Evolutionary conservation across 1,284 basidiomycete genomes (phyloP), one percentile per base, ranked within the genome.

Genomic region (Rhodotorula glutinis): DNA sequence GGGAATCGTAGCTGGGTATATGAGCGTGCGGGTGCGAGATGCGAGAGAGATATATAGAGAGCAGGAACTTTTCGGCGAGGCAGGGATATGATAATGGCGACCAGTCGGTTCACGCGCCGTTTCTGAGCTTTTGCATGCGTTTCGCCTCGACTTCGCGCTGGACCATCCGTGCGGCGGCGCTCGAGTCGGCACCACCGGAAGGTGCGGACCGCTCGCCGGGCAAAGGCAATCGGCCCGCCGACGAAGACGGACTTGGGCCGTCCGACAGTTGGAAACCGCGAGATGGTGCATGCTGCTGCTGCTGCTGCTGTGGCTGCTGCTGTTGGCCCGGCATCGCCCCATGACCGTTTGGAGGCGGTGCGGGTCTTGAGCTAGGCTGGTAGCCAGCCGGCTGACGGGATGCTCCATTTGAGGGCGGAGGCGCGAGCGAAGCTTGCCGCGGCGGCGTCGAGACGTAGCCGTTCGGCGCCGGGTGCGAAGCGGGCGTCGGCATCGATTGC

Each of bases 101-200:
- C n/a, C n/a, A 38, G 11, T 5, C 14, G 43, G 8, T 44, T 44
- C 43, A 44, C 8, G 43, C 43, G 17, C n/a, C 49, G 49, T 51
- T 51, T 13, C 49, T 53, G 23, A 59, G 25, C 41, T 66, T 53
- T 38, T 66, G 60, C 46, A 58, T 46, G 25, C 61, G 38, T 43
- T 55, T 60, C 25, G 51, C 51, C 47, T 67, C 61, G 29, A 67
- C 58, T 54, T 67, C 61, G 43, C 33, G 43, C 54, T 67, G 57
- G 19, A 67, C 54, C 62, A 67, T 60, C 17, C 62, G 40, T 9
- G 59, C 57, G 13, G 66, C 66, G 17, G 29, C 53, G 17, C 53
- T 47, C 47, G 33, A n/a, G 14, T 29, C 33, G 53, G 5, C 30
- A 4, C 55, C 55, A 10, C 41, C 43, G 25, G 55, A 49, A 29